phyloP scores from a whole-genome alignment of 805 yeast genomes.

The Cyberlindnera xylosilytica region DNA sequence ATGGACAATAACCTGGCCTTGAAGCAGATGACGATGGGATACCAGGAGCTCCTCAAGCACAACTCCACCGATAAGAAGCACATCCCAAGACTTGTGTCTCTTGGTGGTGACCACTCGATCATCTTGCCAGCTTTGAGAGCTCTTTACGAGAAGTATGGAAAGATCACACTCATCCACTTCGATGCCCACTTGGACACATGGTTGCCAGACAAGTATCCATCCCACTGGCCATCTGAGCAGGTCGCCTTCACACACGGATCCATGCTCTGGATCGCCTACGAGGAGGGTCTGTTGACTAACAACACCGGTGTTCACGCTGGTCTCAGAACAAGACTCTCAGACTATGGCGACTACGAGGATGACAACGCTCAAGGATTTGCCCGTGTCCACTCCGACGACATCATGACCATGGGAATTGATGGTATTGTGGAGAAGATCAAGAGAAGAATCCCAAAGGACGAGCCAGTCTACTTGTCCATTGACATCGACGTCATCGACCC shows the following conservation, averaged over 20 bases:
- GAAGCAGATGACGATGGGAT: constrained; percentile 56
- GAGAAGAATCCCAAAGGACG: constrained; percentile 52
- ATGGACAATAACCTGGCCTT: constrained; percentile 64
- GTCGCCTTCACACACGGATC: constrained; percentile 77
- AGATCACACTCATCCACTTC: constrained; percentile 71
- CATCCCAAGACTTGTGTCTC: constrained; percentile 63
- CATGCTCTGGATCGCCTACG: constrained; percentile 68
- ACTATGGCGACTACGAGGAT: constrained; percentile 60
- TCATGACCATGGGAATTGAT: constrained; percentile 60
- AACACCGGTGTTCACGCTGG: constrained; percentile 71
- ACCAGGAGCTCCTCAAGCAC: constrained; percentile 48
- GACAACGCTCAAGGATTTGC: constrained; percentile 69
- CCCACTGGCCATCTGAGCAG: constrained; percentile 52
- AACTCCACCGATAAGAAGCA: constrained; percentile 24
- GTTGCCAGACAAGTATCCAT: constrained; percentile 70
- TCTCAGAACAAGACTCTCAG: constrained; percentile 68
- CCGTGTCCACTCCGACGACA: constrained; percentile 69
- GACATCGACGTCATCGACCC: constrained; percentile 80
- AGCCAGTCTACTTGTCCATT: constrained; percentile 74
- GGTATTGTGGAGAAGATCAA: constrained; percentile 56
- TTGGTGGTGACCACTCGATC: constrained; percentile 85
- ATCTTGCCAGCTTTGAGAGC: constrained; percentile 71
- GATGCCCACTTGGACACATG: constrained; percentile 86
- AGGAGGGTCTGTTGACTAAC: constrained; percentile 56
- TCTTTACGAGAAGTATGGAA: constrained; percentile 57